Evolutionary conservation across 2,329 filamentous ascomycete species (phyloP).

Genomic region (Scedosporium aurantiacum): DNA sequence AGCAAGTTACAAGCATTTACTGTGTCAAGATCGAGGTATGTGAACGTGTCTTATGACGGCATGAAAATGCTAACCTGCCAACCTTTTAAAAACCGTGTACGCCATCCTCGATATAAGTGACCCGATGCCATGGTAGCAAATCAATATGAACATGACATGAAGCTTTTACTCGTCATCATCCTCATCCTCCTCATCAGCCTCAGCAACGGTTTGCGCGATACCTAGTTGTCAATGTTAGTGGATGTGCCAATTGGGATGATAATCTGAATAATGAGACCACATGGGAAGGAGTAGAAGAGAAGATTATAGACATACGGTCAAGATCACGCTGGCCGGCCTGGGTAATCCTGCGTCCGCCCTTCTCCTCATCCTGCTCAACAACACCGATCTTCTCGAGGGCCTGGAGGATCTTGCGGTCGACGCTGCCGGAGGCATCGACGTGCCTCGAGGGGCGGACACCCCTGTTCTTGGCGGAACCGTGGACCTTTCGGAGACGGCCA

Average conservation of each 20-base stretch:
- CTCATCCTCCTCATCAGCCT: slow-evolving; percentile 57
- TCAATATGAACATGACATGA: slow-evolving; percentile 21
- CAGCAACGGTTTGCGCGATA: slow-evolving; percentile 71
- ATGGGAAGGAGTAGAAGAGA: no score
- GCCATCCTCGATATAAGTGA: slow-evolving; percentile 6
- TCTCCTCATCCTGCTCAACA: slow-evolving; percentile 94
- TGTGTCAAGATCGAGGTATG: slow-evolving; percentile 4
- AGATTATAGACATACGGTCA: slow-evolving; percentile 51
- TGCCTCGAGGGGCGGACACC: slow-evolving; percentile 85
- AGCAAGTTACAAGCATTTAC: neutral
- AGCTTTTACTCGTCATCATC: slow-evolving; percentile 53
- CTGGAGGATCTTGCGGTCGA: slow-evolving; percentile 97
- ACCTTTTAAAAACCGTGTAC: slow-evolving; percentile 7
- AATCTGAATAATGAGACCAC: neutral
- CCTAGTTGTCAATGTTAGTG: slow-evolving; percentile 22
- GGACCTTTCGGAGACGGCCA: slow-evolving; percentile 90
- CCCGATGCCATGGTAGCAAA: slow-evolving; percentile 20
- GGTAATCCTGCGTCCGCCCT: slow-evolving; percentile 96
- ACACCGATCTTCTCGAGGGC: slow-evolving; percentile 98
- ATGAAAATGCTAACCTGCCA: slow-evolving; percentile 21
- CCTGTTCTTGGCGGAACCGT: slow-evolving; percentile 96
- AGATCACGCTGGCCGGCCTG: slow-evolving; percentile 98
- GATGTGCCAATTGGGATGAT: no score
- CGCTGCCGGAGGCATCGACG: slow-evolving; percentile 86
- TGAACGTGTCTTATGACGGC: slow-evolving; percentile 11